Conservation (phyloP, 257 asterid genomes). For the Avicennia marina region DNA sequence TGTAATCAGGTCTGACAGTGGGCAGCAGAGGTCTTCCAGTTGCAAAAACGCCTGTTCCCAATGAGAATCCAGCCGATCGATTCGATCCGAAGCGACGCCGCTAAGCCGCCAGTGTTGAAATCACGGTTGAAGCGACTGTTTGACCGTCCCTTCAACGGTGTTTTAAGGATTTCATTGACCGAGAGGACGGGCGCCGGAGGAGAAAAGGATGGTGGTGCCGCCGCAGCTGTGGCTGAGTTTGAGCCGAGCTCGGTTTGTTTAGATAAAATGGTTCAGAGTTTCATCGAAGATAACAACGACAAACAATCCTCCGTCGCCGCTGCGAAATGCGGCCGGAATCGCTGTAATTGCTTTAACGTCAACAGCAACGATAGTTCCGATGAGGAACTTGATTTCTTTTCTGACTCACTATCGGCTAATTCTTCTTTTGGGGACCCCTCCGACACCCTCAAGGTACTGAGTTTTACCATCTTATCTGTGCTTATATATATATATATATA, state of each 20-base stretch:
- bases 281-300: constrained; percentile 67
- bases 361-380: constrained; percentile 79
- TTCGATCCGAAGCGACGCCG: constrained; percentile 38
- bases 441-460: constrained; percentile 64
- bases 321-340: constrained; percentile 61
- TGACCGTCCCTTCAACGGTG: constrained; percentile 78
- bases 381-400: constrained; percentile 56
- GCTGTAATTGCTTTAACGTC: constrained; percentile 83
- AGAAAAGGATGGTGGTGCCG: constrained; percentile 32
- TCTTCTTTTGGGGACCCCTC: constrained; percentile 50
- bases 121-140: constrained; percentile 85
- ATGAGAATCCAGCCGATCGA: constrained; percentile 81
- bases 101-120: constrained; percentile 54
- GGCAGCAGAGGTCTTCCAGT: constrained; percentile 1
- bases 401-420: constrained; percentile 28
- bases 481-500: too few species aligned
- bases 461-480: neutral
- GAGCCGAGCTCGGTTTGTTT: constrained; percentile 86
- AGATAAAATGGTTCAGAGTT: constrained; percentile 72
- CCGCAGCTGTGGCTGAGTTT: constrained; percentile 35
- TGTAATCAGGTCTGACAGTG: constrained; percentile 17
- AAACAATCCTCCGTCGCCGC: constrained; percentile 33
- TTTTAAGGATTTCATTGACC: constrained; percentile 47
- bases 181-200: constrained; percentile 46
- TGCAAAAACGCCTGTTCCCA: constrained; percentile 43